A percentile compares a stretch with the other conserved stretches of the same genome.
Conservation (phyloP, 169 alveolate genomes). For the Eimeria necatrix region DNA sequence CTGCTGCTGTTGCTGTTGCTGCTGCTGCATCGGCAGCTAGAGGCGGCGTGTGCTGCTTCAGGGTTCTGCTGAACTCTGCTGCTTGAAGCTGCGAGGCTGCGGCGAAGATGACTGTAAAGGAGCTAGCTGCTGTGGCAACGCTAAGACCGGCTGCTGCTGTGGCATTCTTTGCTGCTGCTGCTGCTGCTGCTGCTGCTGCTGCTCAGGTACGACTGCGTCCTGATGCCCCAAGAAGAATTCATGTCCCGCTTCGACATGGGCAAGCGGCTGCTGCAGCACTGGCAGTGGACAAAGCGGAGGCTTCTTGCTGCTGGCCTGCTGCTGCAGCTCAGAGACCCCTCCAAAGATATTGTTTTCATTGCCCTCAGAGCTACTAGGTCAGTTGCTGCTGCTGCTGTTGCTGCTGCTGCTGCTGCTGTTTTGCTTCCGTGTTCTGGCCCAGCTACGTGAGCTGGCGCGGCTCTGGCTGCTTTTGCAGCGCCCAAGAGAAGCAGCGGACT, state of each 20-base stretch:
- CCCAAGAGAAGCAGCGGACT: background rate
- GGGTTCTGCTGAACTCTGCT: background rate
- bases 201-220: conserved; percentile 8
- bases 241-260: background rate
- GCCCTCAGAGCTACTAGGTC: conserved; percentile 26
- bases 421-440: too few relatives aligned
- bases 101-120: background rate
- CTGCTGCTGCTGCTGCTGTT: conserved; percentile 3
- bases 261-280: conserved; percentile 36
- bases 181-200: conserved; percentile 45
- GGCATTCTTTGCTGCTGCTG: background rate
- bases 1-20: background rate
- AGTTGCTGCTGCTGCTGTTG: conserved; percentile 14
- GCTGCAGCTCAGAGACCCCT: conserved; percentile 52
- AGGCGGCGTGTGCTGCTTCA: background rate
- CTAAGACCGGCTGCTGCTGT: conserved; percentile 16
- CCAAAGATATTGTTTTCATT: background rate
- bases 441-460: background rate
- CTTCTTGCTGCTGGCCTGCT: conserved; percentile 27
- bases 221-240: conserved; percentile 26
- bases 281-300: conserved; percentile 7
- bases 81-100: background rate
- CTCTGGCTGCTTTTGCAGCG: background rate
- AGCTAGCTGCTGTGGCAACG: background rate
- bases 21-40: background rate